Evolutionary conservation across 164 flowering plant species (phyloP).

Genomic region (Platanus orientalis): DNA sequence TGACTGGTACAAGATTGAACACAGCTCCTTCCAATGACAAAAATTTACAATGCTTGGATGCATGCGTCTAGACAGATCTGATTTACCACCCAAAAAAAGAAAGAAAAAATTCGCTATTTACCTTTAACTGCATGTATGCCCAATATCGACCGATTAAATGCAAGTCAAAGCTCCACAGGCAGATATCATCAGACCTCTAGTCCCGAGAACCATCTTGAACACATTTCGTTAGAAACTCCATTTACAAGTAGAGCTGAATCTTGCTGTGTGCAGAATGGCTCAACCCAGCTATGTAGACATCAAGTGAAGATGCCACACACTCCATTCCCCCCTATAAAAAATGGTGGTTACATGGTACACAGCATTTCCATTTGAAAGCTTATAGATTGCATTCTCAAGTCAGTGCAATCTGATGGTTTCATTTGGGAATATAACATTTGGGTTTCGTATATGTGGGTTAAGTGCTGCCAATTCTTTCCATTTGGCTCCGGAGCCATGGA

Average conservation of each 20-base stretch:
- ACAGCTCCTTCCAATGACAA: too few relatives aligned
- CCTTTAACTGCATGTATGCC: not conserved
- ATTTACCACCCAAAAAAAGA: too few relatives aligned
- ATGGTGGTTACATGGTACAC: not conserved
- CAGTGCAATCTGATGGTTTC: slow-evolving; percentile 48
- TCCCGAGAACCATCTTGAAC: not conserved
- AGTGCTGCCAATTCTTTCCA: slow-evolving; percentile 65
- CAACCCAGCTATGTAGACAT: not conserved
- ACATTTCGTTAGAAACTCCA: not conserved
- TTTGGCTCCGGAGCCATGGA: slow-evolving; percentile 58
- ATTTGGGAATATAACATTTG: slow-evolving; percentile 61
- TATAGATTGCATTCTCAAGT: slow-evolving; percentile 1
- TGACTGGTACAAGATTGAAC: too few relatives aligned
- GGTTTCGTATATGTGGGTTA: slow-evolving; percentile 66
- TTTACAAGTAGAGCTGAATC: not conserved
- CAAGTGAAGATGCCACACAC: not conserved
- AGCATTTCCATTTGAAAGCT: not conserved
- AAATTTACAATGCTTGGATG: too few relatives aligned
- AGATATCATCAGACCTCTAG: not conserved
- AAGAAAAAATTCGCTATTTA: not conserved
- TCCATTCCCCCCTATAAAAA: too few relatives aligned
- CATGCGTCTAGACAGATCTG: too few relatives aligned
- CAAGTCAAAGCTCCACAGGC: not conserved
- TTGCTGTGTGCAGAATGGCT: not conserved
- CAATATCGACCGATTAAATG: not conserved